Percentiles rank a stretch among this genome's conserved stretches.
Conservation (phyloP, 257 asterid genomes). For the Verbascum thapsus region DNA sequence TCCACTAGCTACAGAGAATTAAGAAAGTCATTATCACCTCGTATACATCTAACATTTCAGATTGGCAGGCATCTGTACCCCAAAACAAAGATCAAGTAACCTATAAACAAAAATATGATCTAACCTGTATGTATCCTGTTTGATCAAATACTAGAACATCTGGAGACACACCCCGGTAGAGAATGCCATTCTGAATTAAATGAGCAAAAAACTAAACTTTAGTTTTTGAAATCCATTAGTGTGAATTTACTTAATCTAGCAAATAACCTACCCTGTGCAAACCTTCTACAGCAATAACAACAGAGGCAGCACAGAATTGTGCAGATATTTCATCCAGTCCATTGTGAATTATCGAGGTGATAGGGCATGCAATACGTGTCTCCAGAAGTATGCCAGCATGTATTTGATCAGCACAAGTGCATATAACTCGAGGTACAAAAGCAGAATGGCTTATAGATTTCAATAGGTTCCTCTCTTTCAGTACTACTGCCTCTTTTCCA, state of each 20-base stretch:
- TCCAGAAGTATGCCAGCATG: conserved; percentile 81
- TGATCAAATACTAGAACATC: conserved; percentile 76
- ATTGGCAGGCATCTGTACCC: conserved; percentile 13
- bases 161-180: conserved; percentile 86
- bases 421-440: conserved; percentile 76
- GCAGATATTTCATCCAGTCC: conserved; percentile 80
- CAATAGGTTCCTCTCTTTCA: conserved; percentile 74
- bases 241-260: conserved; percentile 21
- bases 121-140: conserved; percentile 81
- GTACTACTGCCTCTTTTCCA: conserved; percentile 70
- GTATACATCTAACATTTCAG: conserved; percentile 12
- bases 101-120: conserved; percentile 26
- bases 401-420: conserved; percentile 75
- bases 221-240: conserved; percentile 1
- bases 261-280: conserved; percentile 70
- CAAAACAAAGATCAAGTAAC: conserved; percentile 7
- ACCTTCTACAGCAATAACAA: conserved; percentile 74
- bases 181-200: conserved; percentile 64
- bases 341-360: conserved; percentile 59
- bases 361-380: conserved; percentile 66
- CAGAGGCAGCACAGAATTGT: conserved; percentile 81
- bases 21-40: conserved; percentile 39
- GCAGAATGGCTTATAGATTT: conserved; percentile 48
- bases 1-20: conserved; percentile 73
- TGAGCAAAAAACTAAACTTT: conserved; percentile 19